Conservation (phyloP, 352 stramenopile species). For the Thalassiosira exigua region DNA sequence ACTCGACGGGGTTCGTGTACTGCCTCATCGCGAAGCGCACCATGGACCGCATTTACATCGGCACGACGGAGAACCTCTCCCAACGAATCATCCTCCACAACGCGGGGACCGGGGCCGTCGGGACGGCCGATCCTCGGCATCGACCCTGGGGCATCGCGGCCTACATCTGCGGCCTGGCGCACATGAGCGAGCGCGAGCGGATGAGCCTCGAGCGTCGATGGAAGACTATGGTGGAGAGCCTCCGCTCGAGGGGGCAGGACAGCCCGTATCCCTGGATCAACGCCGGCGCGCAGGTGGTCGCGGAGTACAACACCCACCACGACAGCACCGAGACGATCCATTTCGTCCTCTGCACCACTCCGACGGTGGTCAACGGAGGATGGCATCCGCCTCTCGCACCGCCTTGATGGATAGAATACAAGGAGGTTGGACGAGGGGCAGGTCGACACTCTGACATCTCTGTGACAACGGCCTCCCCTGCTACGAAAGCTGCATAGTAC, state of each 20-base stretch:
- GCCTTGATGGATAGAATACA: too few relatives aligned
- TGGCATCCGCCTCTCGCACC: conserved; percentile 1
- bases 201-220: conserved; percentile 11
- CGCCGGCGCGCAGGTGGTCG: conserved; percentile 13
- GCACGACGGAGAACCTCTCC: conserved; percentile 11
- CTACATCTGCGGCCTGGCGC: conserved; percentile 14
- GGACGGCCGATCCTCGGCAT: neutral
- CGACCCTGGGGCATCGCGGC: conserved; percentile 9
- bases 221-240: conserved; percentile 11
- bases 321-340: conserved; percentile 23
- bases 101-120: neutral
- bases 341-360: neutral
- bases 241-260: neutral
- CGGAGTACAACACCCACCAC: conserved; percentile 26
- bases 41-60: conserved; percentile 27
- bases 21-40: conserved; percentile 12
- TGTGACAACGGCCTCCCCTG: too few relatives aligned
- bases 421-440: too few relatives aligned
- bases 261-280: conserved; percentile 22
- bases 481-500: too few relatives aligned
- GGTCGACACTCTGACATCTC: too few relatives aligned
- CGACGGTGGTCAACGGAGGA: neutral
- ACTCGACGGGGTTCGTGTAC: conserved; percentile 34
- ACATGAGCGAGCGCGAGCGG: conserved; percentile 7
- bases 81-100: conserved; percentile 16